Evolutionary conservation across 306 rosid genomes (phyloP), one percentile per base, ranked within the genome.

Genomic region (Ochetophila trinervis): DNA sequence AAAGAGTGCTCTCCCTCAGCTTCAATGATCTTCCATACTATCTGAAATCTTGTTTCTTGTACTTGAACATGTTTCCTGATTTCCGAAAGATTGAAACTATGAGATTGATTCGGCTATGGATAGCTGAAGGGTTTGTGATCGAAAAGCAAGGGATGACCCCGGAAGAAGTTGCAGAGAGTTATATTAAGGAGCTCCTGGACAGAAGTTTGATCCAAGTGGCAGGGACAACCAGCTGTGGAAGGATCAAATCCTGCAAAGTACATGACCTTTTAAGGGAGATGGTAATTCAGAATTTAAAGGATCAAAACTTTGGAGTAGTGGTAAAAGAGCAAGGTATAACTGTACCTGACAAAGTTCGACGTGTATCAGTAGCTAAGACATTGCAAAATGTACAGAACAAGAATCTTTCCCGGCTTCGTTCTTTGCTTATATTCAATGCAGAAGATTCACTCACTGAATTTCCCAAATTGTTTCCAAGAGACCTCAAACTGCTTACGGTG

Each of bases 81-180:
- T 68, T 75, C 32, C 61, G 77, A 16, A 72, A 74, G 4, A 66
- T 79, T 6, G 79, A 81, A 62, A 77, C 22, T 8, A 72, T 69
- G 83, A 69, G 87, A 53, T 22, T 86, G 65, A 77, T 84, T 72
- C 82, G 85, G 14, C 16, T 86, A 61, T 81, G 89, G 92, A 72
- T 84, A 66, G 89, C 92, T 7, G 89, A 86, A 77, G 89, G 87
- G 8, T 81, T 86, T 76, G 85, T 86, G 19, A 62, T 24, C 19
- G 79, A 57, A 24, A 80, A 53, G 67, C 82, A 81, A 45, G 85
- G 87, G 42, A 77, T 30, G 69, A 86, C 85, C 19, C 44, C 10
- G 59, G 89, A 84, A 77, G 78, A 73, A 42, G 85, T 86, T 69
- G 92, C 87, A 53, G 82, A 77, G 44, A 58, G 78, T 68, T 86